phyloP scores from a whole-genome alignment of 2,329 filamentous ascomycete genomes.

The Neonectria ditissima region DNA sequence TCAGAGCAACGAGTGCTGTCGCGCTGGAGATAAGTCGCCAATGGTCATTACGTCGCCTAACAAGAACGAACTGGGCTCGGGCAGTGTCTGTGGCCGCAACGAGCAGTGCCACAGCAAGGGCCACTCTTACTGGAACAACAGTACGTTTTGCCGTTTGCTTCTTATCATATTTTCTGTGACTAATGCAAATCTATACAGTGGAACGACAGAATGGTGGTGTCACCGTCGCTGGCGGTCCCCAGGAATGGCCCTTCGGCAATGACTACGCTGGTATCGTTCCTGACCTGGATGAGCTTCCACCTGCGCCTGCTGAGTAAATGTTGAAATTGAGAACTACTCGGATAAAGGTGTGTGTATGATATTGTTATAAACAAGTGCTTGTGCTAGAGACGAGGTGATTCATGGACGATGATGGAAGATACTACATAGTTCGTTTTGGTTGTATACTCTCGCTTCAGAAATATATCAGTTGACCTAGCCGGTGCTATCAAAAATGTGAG shows the following conservation, averaged over 20 bases:
- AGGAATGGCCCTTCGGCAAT: neutral
- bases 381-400: no score
- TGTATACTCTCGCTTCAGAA: no score
- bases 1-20: neutral
- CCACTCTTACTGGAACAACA: conserved; percentile 3
- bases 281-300: neutral
- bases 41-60: neutral
- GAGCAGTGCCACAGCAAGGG: conserved; percentile 11
- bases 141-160: conserved; percentile 25
- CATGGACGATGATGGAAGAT: no score
- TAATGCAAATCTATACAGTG: neutral
- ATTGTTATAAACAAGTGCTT: no score
- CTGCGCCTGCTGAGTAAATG: neutral
- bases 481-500: no score
- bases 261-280: neutral
- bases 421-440: no score
- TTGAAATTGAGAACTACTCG: neutral
- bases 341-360: neutral
- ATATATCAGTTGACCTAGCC: no score
- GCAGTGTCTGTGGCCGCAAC: conserved; percentile 1
- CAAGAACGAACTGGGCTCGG: neutral
- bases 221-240: neutral
- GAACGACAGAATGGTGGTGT: neutral
- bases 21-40: neutral
- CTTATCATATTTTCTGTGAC: neutral